Conservation (phyloP, 192 early-diverging fungal species). For the Chytriomyces confervae region DNA sequence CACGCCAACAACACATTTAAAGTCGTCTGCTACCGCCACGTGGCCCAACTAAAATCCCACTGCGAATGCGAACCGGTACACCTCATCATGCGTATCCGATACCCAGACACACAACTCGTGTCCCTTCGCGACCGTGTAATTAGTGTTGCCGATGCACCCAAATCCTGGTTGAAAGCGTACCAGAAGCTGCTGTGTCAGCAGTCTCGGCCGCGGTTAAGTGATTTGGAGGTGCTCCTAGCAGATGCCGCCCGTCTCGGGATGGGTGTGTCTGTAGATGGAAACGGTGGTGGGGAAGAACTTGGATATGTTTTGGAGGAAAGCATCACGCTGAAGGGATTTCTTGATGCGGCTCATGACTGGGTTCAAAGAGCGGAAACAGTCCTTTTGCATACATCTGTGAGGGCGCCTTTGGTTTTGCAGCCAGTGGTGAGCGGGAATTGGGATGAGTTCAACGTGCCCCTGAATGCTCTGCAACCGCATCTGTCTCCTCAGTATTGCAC, state of each 20-base stretch:
- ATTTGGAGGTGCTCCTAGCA: conserved; percentile 34
- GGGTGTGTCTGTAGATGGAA: too few relatives aligned
- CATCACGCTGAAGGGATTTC: conserved; percentile 35
- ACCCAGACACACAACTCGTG: conserved; percentile 55
- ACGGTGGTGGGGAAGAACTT: not conserved
- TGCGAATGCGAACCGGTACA: conserved; percentile 53
- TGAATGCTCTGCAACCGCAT: too few relatives aligned
- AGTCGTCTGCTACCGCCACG: conserved; percentile 71
- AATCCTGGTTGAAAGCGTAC: conserved; percentile 41
- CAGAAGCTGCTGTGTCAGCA: conserved; percentile 18
- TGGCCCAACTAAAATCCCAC: conserved; percentile 44
- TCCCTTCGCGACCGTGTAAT: conserved; percentile 33
- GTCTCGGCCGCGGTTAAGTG: conserved; percentile 44
- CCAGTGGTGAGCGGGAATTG: not conserved
- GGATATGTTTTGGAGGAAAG: conserved; percentile 45
- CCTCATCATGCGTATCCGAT: conserved; percentile 56
- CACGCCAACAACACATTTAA: conserved; percentile 55
- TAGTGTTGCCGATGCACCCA: conserved; percentile 33
- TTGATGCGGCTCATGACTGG: conserved; percentile 44
- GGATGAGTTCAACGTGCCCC: too few relatives aligned
- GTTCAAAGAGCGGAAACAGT: conserved; percentile 32
- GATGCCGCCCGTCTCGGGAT: conserved; percentile 27
- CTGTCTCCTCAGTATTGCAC: conserved; percentile 11
- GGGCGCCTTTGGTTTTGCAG: conserved; percentile 1
- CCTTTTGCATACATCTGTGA: not conserved